Conservation (phyloP, 2,329 filamentous ascomycete species). For the Ascochyta fabae region DNA sequence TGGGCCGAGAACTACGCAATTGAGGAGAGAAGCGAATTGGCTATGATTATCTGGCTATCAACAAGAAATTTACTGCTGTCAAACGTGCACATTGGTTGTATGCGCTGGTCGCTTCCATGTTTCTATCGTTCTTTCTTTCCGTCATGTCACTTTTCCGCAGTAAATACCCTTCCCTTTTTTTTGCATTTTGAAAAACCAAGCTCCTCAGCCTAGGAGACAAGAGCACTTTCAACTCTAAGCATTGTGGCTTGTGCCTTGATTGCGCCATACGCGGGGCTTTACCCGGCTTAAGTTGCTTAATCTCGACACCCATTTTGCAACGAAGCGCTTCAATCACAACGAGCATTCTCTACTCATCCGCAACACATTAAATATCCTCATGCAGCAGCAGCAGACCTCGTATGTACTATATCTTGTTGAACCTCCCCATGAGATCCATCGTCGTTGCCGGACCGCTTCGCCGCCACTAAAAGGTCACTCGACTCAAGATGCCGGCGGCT, state of each 20-base stretch:
- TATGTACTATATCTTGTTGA: no score
- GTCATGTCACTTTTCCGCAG: background rate
- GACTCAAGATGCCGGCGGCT: slow-evolving; percentile 32
- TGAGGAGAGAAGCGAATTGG: slow-evolving; percentile 4
- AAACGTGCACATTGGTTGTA: background rate
- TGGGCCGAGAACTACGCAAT: slow-evolving; percentile 9
- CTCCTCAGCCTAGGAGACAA: background rate
- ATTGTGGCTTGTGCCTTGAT: background rate
- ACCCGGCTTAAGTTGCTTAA: slow-evolving; percentile 20
- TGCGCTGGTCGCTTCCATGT: background rate
- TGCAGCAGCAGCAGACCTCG: background rate
- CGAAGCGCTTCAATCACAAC: background rate
- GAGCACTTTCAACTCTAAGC: background rate
- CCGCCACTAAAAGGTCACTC: slow-evolving; percentile 38
- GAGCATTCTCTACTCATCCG: background rate
- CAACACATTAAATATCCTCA: background rate
- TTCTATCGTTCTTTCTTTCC: background rate
- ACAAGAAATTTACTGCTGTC: background rate
- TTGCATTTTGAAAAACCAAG: background rate
- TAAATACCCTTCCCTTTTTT: slow-evolving; percentile 1
- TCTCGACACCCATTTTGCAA: background rate
- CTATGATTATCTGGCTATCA: background rate
- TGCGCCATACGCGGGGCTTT: slow-evolving; percentile 8
- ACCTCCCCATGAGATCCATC: background rate
- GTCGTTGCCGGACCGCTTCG: slow-evolving; percentile 38